Percentiles rank a stretch among this genome's conserved stretches.
phyloP scores from a whole-genome alignment of 2,329 filamentous ascomycete species.

The Neonectria punicea region DNA sequence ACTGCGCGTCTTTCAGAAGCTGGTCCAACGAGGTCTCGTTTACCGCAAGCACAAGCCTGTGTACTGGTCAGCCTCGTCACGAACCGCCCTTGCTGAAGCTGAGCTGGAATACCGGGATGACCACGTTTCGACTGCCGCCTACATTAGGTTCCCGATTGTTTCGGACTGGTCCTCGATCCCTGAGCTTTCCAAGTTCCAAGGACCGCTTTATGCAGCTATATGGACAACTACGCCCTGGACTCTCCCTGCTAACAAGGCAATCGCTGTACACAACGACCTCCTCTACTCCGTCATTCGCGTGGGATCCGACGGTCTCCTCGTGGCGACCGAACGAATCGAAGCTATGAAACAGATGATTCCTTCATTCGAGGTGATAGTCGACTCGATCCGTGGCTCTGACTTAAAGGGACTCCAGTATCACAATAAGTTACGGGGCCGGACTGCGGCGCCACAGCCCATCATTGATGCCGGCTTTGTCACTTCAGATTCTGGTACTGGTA shows the following conservation, averaged over 20 bases:
- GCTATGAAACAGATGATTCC: constrained; percentile 61
- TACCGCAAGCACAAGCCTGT: constrained; percentile 85
- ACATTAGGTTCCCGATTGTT: constrained; percentile 80
- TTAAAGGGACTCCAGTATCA: constrained; percentile 74
- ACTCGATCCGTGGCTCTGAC: constrained; percentile 70
- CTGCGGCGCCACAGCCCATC: constrained; percentile 71
- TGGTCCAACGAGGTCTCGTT: constrained; percentile 78
- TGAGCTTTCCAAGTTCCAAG: constrained; percentile 52
- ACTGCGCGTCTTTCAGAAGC: constrained; percentile 77
- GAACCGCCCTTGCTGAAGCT: constrained; percentile 83
- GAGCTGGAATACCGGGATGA: constrained; percentile 86
- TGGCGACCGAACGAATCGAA: constrained; percentile 78
- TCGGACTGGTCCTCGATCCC: constrained; percentile 46
- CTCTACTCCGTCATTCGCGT: constrained; percentile 76
- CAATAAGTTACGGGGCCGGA: constrained; percentile 73
- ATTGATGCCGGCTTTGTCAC: constrained; percentile 91
- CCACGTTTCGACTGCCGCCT: constrained; percentile 78
- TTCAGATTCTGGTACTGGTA: constrained; percentile 86
- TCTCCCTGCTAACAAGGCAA: constrained; percentile 88
- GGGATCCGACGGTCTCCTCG: constrained; percentile 69
- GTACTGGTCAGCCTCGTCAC: constrained; percentile 85
- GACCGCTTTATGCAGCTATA: constrained; percentile 80
- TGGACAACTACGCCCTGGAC: constrained; percentile 99
- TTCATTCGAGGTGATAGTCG: constrained; percentile 63
- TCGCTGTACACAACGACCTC: constrained; percentile 81